Evolutionary conservation across 768 basidiomycete species (phyloP).

Genomic region (Lyophyllum semitale): DNA sequence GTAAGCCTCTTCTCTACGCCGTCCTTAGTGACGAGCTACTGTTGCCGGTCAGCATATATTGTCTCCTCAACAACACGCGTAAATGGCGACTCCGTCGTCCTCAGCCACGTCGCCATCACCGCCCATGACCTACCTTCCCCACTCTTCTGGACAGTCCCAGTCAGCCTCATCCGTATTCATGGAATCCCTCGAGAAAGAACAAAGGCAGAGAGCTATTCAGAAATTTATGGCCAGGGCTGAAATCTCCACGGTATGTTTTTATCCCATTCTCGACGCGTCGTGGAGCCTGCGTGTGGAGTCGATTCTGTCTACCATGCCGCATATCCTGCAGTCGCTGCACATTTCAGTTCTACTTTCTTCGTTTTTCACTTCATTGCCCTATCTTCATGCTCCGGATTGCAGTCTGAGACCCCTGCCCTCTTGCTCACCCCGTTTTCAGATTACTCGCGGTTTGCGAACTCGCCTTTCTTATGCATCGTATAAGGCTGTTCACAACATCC

Average conservation of each 20-base stretch:
- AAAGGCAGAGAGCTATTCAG: constrained; percentile 67
- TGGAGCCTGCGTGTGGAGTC: constrained; percentile 21
- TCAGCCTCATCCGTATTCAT: constrained; percentile 31
- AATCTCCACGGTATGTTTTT: constrained; percentile 70
- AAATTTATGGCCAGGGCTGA: constrained; percentile 81
- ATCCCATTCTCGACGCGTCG: constrained; percentile 52
- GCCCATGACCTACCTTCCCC: constrained; percentile 62
- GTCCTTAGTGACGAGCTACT: constrained; percentile 30
- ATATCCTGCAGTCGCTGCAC: constrained; percentile 7
- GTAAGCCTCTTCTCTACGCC: constrained; percentile 35
- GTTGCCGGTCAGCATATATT: constrained; percentile 19
- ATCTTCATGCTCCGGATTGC: constrained; percentile 18
- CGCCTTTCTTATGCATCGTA: constrained; percentile 83
- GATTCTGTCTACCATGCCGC: constrained; percentile 3
- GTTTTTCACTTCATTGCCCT: constrained; percentile 4
- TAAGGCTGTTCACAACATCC: constrained; percentile 77
- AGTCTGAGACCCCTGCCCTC: constrained; percentile 33
- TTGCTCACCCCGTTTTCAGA: constrained; percentile 53
- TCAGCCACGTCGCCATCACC: constrained; percentile 84
- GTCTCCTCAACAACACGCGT: constrained; percentile 32
- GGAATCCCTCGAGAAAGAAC: constrained; percentile 55
- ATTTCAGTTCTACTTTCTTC: constrained; percentile 1
- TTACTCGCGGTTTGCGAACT: constrained; percentile 78
- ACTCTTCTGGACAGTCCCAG: constrained; percentile 40
- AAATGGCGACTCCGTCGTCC: constrained; percentile 80